phyloP scores from a whole-genome alignment of 2,329 filamentous ascomycete species.

The Monosporascus sp. region DNA sequence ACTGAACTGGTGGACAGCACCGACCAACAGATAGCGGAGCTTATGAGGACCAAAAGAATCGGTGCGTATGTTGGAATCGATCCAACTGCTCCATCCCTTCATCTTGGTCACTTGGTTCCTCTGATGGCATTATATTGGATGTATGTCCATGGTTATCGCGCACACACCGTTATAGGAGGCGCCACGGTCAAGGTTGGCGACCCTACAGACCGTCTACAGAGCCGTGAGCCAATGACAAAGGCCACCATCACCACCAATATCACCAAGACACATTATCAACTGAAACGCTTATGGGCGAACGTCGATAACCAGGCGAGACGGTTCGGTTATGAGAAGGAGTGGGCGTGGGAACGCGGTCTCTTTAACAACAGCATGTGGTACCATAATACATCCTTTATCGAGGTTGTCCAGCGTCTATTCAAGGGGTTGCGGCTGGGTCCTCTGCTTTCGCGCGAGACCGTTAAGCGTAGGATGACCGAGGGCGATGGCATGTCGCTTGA shows the following conservation, averaged over 20 bases:
- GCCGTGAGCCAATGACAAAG: constrained; percentile 48
- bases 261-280: constrained; percentile 62
- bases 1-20: constrained; percentile 9
- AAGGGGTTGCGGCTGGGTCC: constrained; percentile 71
- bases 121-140: constrained; percentile 83
- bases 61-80: constrained; percentile 78
- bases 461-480: constrained; percentile 76
- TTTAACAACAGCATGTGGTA: constrained; percentile 85
- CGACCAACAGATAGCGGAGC: constrained; percentile 47
- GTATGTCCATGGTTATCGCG: constrained; percentile 68
- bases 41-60: constrained; percentile 61
- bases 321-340: constrained; percentile 59
- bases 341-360: constrained; percentile 62
- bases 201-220: constrained; percentile 63
- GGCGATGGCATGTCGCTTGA: constrained; percentile 91
- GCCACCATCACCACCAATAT: constrained; percentile 58
- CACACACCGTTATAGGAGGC: constrained; percentile 64
- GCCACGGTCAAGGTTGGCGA: constrained; percentile 76
- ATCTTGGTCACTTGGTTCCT: constrained; percentile 74
- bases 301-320: constrained; percentile 61
- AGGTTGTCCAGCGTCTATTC: constrained; percentile 72
- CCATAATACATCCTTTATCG: constrained; percentile 63
- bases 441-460: constrained; percentile 84
- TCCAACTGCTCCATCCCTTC: constrained; percentile 72
- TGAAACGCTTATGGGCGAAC: constrained; percentile 69